phyloP scores from a whole-genome alignment of 2,329 filamentous ascomycete species.

The Diaporthe sp. region DNA sequence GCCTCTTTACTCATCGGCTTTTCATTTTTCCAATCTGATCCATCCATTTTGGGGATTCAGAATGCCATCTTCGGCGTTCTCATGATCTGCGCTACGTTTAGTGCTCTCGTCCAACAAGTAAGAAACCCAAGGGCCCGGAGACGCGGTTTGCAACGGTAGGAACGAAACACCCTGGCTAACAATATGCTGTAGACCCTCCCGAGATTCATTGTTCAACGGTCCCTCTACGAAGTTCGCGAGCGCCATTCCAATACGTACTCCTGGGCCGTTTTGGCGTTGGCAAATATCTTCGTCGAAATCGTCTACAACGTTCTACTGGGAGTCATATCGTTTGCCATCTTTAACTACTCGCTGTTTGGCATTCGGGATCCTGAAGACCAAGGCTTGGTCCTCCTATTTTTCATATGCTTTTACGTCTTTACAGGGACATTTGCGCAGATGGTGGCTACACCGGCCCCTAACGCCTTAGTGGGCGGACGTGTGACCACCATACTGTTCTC shows the following conservation, averaged over 20 bases:
- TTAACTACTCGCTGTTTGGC: conserved; percentile 73
- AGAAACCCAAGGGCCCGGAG: too few relatives aligned
- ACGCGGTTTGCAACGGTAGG: too few relatives aligned
- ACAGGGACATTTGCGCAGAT: conserved; percentile 79
- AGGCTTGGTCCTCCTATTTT: conserved; percentile 72
- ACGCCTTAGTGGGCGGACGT: conserved; percentile 74
- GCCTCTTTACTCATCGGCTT: conserved; percentile 79
- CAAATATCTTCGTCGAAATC: conserved; percentile 78
- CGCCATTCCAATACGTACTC: conserved; percentile 79
- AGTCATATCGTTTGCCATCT: conserved; percentile 71
- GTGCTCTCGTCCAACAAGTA: conserved; percentile 75
- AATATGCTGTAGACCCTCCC: too few relatives aligned
- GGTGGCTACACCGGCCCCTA: conserved; percentile 75
- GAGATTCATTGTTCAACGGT: conserved; percentile 78
- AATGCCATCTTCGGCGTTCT: conserved; percentile 81
- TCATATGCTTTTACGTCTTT: conserved; percentile 75
- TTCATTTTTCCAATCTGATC: conserved; percentile 69
- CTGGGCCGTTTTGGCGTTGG: conserved; percentile 78
- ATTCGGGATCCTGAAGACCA: conserved; percentile 59
- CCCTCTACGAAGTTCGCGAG: conserved; percentile 82
- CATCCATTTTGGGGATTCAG: conserved; percentile 75
- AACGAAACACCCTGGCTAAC: too few relatives aligned
- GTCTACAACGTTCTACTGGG: conserved; percentile 75
- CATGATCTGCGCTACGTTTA: conserved; percentile 80
- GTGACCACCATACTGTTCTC: conserved; percentile 69